These are phyloP conservation scores for Amborella trichopoda DNA, from an alignment of 164 flowering plant genomes.

Conservation along the genomic window DNA sequence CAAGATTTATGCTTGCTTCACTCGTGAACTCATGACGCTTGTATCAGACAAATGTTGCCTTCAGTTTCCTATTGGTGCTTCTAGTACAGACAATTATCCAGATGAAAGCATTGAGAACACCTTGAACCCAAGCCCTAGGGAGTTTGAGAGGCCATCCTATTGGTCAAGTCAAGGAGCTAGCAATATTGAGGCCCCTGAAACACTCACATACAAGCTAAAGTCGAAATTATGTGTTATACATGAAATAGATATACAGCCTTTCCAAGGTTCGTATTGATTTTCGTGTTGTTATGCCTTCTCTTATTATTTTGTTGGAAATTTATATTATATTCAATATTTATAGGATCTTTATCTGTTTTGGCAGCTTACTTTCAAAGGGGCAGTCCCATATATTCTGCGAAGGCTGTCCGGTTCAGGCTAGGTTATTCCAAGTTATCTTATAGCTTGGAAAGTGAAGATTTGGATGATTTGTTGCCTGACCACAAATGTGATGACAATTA, in stretches of 20 bases:
- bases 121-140: constrained; percentile 34
- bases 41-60: constrained; percentile 22
- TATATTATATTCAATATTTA: not conserved
- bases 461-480: constrained; percentile 5
- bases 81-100: constrained; percentile 85
- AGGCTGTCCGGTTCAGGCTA: constrained; percentile 34
- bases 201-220: constrained; percentile 40
- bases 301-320: not conserved
- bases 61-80: constrained; percentile 46
- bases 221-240: constrained; percentile 45
- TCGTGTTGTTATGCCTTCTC: not conserved
- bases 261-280: constrained; percentile 40
- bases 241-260: constrained; percentile 63
- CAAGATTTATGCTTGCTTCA: constrained; percentile 42
- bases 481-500: constrained; percentile 11
- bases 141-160: constrained; percentile 38
- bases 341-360: not conserved
- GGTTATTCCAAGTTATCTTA: constrained; percentile 20
- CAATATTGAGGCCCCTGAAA: constrained; percentile 53
- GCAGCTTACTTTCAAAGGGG: constrained; percentile 43
- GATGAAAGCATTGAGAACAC: constrained; percentile 63
- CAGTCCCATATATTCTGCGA: constrained; percentile 36
- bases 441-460: constrained; percentile 3
- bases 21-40: constrained; percentile 21
- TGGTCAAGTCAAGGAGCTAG: constrained; percentile 91